These are phyloP conservation scores for Murraya paniculata DNA, from an alignment of 345 rosid genomes.

Conservation along the genomic window DNA sequence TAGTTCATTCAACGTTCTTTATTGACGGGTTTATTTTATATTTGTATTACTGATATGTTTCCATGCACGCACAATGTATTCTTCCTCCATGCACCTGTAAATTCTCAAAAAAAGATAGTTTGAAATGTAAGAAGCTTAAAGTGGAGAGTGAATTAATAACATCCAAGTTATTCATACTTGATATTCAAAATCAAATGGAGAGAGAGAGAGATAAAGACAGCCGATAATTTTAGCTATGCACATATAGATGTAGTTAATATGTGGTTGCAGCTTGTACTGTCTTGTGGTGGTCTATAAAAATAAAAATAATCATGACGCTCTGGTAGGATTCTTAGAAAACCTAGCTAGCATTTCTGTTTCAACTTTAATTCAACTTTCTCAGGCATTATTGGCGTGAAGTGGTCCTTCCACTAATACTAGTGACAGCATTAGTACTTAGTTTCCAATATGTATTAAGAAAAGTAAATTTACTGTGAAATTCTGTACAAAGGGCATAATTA, in stretches of 20 bases:
- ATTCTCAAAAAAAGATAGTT: neutral
- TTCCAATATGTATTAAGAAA: neutral
- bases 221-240: too few relatives aligned
- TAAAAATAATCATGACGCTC: neutral
- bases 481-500: neutral
- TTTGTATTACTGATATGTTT: neutral
- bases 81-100: slow-evolving; percentile 2
- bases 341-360: neutral
- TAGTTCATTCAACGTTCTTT: slow-evolving; percentile 1
- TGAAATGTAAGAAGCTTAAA: neutral
- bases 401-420: slow-evolving; percentile 8
- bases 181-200: neutral
- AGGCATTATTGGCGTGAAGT: neutral
- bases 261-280: neutral
- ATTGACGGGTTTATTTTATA: neutral
- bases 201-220: neutral
- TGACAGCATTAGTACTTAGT: neutral
- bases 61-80: slow-evolving; percentile 8
- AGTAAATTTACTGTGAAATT: neutral
- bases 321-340: neutral
- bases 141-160: neutral
- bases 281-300: neutral
- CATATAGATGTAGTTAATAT: too few relatives aligned
- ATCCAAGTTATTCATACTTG: neutral
- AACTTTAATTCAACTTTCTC: neutral